Evolutionary conservation across 257 asterid species (phyloP).

Genomic region (Thymus quinquecostatus): DNA sequence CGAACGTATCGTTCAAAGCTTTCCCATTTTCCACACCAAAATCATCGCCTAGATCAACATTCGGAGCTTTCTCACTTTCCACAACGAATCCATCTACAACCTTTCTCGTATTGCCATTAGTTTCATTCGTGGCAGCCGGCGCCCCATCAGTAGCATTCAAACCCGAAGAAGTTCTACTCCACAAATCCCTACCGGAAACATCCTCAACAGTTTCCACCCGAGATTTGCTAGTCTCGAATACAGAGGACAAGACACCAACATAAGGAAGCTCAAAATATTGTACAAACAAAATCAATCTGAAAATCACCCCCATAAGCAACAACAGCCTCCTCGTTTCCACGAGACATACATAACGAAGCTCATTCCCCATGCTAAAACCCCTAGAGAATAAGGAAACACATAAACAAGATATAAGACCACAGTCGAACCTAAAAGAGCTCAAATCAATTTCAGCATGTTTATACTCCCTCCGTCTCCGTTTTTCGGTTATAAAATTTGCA

Average conservation of each 20-base stretch:
- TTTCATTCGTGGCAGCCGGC: constrained; percentile 28
- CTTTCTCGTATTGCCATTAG: constrained; percentile 25
- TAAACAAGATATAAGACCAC: constrained; percentile 27
- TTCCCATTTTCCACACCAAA: constrained; percentile 12
- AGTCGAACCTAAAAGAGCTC: neutral
- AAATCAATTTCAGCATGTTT: constrained; percentile 10
- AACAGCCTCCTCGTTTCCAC: constrained; percentile 58
- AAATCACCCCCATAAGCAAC: constrained; percentile 56
- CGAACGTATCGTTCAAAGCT: constrained; percentile 28
- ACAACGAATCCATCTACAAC: constrained; percentile 31
- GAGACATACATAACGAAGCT: constrained; percentile 42
- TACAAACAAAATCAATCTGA: constrained; percentile 56
- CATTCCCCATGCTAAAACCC: constrained; percentile 51
- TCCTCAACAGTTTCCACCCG: constrained; percentile 27
- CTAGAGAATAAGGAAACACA: constrained; percentile 20
- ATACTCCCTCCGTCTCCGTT: no score
- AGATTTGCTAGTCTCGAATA: constrained; percentile 42
- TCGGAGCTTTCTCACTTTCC: constrained; percentile 21
- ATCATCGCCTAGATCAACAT: constrained; percentile 37
- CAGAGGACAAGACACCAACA: constrained; percentile 48
- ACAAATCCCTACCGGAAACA: constrained; percentile 35
- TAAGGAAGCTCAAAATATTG: constrained; percentile 74
- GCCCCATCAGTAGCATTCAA: constrained; percentile 13
- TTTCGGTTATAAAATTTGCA: neutral
- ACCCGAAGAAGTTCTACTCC: constrained; percentile 37